Percentiles rank a stretch among this genome's conserved stretches.
Conservation (phyloP, 2,329 filamentous ascomycete species). For the Alternaria sp. region DNA sequence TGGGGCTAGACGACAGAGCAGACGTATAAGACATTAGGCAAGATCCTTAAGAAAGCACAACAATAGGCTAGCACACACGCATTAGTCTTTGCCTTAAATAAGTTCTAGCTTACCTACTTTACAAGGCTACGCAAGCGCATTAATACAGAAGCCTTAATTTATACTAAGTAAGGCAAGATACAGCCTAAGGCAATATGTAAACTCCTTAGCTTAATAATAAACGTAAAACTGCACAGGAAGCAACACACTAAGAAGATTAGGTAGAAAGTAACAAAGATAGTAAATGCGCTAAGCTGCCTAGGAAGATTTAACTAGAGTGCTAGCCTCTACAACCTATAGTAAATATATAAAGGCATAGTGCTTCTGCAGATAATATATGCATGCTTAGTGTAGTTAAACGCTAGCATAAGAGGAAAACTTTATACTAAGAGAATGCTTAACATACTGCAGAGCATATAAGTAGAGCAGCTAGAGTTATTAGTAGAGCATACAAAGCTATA, state of each 20-base stretch:
- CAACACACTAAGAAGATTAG: constrained; percentile 22
- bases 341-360: constrained; percentile 40
- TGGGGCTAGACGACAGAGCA: constrained; percentile 26
- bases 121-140: constrained; percentile 28
- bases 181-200: constrained; percentile 18
- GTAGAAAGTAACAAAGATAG: constrained; percentile 21
- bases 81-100: constrained; percentile 40
- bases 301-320: constrained; percentile 28
- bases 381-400: constrained; percentile 36
- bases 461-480: constrained; percentile 33
- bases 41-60: constrained; percentile 24
- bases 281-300: constrained; percentile 26
- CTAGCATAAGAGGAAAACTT: constrained; percentile 22
- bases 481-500: constrained; percentile 34
- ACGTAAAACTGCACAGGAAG: constrained; percentile 25
- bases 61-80: constrained; percentile 36
- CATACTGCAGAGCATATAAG: constrained; percentile 28
- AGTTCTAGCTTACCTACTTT: constrained; percentile 44
- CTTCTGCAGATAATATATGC: constrained; percentile 45
- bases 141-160: constrained; percentile 15
- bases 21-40: constrained; percentile 28
- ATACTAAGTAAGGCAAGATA: constrained; percentile 31
- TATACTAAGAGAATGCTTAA: constrained; percentile 28
- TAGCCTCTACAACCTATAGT: constrained; percentile 25
- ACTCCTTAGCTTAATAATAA: constrained; percentile 31